Percentiles rank a stretch among this genome's conserved stretches.
Conservation (phyloP, 2,329 filamentous ascomycete genomes). For the Coniella lustricola region DNA sequence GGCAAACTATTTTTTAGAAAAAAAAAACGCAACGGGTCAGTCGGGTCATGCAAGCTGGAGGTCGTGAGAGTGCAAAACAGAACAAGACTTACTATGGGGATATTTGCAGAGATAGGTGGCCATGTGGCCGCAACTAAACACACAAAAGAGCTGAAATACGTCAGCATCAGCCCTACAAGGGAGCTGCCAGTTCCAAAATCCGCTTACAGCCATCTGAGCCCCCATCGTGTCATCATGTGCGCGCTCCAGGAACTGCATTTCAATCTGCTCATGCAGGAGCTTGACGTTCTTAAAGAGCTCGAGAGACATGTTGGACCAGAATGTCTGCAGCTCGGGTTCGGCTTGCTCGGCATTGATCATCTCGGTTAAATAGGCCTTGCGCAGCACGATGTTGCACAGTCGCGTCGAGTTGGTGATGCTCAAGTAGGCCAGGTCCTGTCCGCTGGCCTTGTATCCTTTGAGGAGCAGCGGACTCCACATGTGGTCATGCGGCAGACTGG, state of each 20-base stretch:
- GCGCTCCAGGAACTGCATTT: slow-evolving; percentile 41
- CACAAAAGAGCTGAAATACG: slow-evolving; percentile 37
- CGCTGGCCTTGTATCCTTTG: slow-evolving; percentile 38
- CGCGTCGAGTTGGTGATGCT: slow-evolving; percentile 48
- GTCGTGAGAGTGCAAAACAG: slow-evolving; percentile 1
- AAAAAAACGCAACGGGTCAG: no score
- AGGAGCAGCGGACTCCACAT: slow-evolving; percentile 37
- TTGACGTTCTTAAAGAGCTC: slow-evolving; percentile 44
- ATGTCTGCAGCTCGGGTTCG: slow-evolving; percentile 29
- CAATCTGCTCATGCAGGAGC: slow-evolving; percentile 41
- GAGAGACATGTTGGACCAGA: slow-evolving; percentile 37
- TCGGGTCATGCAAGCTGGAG: slow-evolving; percentile 9
- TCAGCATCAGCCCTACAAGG: background rate
- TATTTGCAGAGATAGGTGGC: slow-evolving; percentile 47
- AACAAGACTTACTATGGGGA: slow-evolving; percentile 34
- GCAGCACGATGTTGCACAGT: slow-evolving; percentile 49
- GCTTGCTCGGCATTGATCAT: slow-evolving; percentile 36
- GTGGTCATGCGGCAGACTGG: slow-evolving; percentile 39
- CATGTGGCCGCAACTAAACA: slow-evolving; percentile 48
- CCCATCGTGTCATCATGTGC: slow-evolving; percentile 42
- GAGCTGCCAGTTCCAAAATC: background rate
- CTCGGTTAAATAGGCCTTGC: slow-evolving; percentile 45
- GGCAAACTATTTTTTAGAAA: no score
- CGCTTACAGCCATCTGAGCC: slow-evolving; percentile 43
- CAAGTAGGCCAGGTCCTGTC: slow-evolving; percentile 46